Conservation (phyloP, 2,329 filamentous ascomycete species). For the Cadophora sp. region DNA sequence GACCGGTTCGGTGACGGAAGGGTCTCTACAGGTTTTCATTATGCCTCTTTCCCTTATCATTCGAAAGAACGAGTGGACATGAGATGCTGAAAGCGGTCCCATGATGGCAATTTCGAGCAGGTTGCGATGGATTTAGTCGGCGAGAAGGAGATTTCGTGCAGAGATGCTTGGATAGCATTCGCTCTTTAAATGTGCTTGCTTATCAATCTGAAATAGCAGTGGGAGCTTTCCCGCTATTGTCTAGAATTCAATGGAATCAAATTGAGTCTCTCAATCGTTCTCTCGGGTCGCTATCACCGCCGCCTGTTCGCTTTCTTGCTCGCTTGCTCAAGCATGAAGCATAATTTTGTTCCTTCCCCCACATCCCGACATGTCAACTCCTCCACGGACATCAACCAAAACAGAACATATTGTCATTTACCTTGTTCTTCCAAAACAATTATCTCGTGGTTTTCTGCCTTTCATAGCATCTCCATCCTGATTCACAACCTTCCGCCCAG, state of each 20-base stretch:
- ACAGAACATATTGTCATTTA: too few relatives aligned
- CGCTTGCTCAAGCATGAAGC: too few relatives aligned
- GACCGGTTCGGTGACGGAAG: neutral
- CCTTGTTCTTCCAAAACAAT: too few relatives aligned
- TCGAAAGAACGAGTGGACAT: neutral
- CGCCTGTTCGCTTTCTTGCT: neutral
- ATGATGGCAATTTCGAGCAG: neutral
- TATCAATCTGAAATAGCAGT: neutral
- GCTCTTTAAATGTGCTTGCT: neutral
- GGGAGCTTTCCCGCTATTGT: neutral
- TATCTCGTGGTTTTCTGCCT: too few relatives aligned
- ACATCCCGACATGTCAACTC: neutral
- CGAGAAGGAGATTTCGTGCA: neutral
- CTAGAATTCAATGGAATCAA: neutral
- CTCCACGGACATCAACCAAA: neutral
- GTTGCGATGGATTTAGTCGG: neutral
- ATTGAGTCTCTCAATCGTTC: neutral
- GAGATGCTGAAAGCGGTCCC: neutral
- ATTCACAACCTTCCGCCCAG: too few relatives aligned
- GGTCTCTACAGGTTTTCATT: neutral
- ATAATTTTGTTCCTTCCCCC: neutral
- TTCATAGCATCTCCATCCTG: too few relatives aligned
- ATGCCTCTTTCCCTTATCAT: neutral
- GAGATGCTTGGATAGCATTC: neutral
- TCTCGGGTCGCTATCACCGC: neutral